These are phyloP conservation scores for Fusarium sp. DNA, from an alignment of 2,329 filamentous ascomycete species.

Conservation along the genomic window DNA sequence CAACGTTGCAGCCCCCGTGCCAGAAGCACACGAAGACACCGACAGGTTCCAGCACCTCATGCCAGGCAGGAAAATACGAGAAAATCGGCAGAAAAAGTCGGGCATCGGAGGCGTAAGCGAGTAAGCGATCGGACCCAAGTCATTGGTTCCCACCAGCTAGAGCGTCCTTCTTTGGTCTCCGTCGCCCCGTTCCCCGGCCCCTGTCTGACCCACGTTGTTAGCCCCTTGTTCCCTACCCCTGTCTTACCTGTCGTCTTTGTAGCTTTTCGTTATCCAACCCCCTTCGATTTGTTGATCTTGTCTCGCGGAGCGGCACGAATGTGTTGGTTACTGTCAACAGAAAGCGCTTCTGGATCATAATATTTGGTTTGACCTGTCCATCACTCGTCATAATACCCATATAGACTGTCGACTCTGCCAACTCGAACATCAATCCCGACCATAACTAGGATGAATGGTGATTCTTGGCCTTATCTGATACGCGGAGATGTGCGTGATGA, in stretches of 20 bases:
- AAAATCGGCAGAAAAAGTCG: slow-evolving; percentile 38
- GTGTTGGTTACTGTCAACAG: slow-evolving; percentile 1
- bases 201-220: slow-evolving; percentile 27
- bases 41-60: slow-evolving; percentile 11
- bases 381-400: neutral
- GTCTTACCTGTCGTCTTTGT: slow-evolving; percentile 12
- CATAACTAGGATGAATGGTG: neutral
- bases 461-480: slow-evolving; percentile 3
- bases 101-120: slow-evolving; percentile 26
- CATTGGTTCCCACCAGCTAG: slow-evolving; percentile 34
- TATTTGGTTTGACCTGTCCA: neutral
- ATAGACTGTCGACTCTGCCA: neutral
- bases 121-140: slow-evolving; percentile 35
- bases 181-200: slow-evolving; percentile 29
- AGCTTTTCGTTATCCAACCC: slow-evolving; percentile 31
- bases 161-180: slow-evolving; percentile 20
- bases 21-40: slow-evolving; percentile 10
- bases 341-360: slow-evolving; percentile 4
- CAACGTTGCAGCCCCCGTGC: neutral
- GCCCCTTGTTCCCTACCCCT: slow-evolving; percentile 42
- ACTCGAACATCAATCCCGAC: neutral
- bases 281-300: slow-evolving; percentile 20
- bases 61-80: slow-evolving; percentile 40
- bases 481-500: slow-evolving; percentile 3
- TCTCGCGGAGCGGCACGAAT: slow-evolving; percentile 9